phyloP scores from a whole-genome alignment of 1,284 basidiomycete genomes.

The Leccinum pachyderme region DNA sequence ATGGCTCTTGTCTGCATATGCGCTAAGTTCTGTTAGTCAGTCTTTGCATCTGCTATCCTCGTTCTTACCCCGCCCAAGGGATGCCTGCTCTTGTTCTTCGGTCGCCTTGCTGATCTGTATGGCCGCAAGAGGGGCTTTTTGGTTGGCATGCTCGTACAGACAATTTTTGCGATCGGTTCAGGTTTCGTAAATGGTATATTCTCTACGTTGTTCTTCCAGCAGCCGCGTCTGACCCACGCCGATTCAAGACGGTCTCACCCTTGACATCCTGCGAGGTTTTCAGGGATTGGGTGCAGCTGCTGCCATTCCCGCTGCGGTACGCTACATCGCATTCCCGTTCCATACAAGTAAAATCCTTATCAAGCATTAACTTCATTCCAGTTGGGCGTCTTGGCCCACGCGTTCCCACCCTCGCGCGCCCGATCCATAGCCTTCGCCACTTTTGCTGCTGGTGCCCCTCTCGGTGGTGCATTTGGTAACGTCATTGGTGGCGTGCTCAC shows the following conservation, averaged over 20 bases:
- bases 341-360: constrained; percentile 1
- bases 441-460: constrained; percentile 77
- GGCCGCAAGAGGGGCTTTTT: constrained; percentile 66
- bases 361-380: constrained; percentile 22
- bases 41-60: not conserved
- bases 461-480: constrained; percentile 72
- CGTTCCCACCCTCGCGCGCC: constrained; percentile 66
- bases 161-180: constrained; percentile 51
- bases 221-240: not conserved
- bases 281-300: constrained; percentile 73
- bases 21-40: constrained; percentile 47
- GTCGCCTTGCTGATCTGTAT: constrained; percentile 37
- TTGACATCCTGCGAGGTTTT: constrained; percentile 64
- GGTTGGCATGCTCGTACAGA: constrained; percentile 45
- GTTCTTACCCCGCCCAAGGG: constrained; percentile 42
- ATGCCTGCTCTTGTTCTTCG: constrained; percentile 55
- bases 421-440: constrained; percentile 75
- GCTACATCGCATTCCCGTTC: constrained; percentile 23
- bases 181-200: constrained; percentile 51
- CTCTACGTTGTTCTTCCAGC: not conserved
- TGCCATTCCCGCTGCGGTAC: constrained; percentile 64
- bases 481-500: constrained; percentile 71
- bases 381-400: constrained; percentile 76
- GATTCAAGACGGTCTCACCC: constrained; percentile 46
- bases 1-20: constrained; percentile 60